Evolutionary conservation across 2,329 filamentous ascomycete species (phyloP), one percentile per base, ranked within the genome.

Genomic region (Hortaea werneckii): DNA sequence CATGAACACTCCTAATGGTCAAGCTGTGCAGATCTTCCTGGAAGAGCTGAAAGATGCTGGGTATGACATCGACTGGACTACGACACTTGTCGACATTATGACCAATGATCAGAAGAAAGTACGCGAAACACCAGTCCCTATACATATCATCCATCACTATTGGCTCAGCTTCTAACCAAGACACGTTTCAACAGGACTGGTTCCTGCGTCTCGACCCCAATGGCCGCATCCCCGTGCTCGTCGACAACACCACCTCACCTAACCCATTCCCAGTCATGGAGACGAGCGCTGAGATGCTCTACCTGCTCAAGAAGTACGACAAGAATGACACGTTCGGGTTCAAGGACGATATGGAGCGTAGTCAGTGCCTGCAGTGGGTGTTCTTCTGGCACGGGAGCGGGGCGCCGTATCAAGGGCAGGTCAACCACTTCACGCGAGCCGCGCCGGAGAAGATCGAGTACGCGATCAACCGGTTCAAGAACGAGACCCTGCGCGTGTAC

Each of bases 21-120:
- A 72, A 50, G 73, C 74, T 20, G 68, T 73, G 1, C 71, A 74
- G 54, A 75, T 76, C 56, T 61, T 76, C 50, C 69, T 76, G n/a
- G 75, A 78, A 54, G 75, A 78, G 56, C 62, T 78, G 26, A 69
- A 70, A 37, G 69, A 72, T 29, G 52, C 50, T 29, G 20, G 20
- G 20, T 78, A 78, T 54, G 71, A 70, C 39, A 70, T 65, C 1
- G 54, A 72, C 47, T 77, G 67, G 66, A 71, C 65, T 1, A 70
- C 65, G 3, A 71, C 65, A 1, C 42, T 73, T n/a, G 72, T 74
- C 53, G 63, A 75, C 56, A 73, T 75, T 54, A 61, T 57, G 42
- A 75, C 70, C 48, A 76, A 76, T 52, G 73, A 71, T 50, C 73
- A 77, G 54, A 77, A 77, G 64, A 72, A 75, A 20, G 20, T 20